phyloP scores from a whole-genome alignment of 2,329 filamentous ascomycete species.

The Allantophomopsis cytisporea region DNA sequence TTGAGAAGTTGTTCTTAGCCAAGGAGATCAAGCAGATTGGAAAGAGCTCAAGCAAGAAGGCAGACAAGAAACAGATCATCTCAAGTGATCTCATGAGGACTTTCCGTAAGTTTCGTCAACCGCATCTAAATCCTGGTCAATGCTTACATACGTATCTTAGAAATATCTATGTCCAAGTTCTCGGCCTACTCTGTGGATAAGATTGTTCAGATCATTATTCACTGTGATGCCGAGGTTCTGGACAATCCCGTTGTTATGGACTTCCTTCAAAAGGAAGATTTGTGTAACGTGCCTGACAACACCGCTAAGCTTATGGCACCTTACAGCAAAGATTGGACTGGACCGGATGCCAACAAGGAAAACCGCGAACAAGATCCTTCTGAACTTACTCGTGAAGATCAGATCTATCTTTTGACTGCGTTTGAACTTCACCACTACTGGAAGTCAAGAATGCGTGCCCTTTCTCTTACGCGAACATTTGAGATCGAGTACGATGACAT shows the following conservation, averaged over 20 bases:
- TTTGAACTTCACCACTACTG: constrained; percentile 96
- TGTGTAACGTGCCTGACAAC: constrained; percentile 88
- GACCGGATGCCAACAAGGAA: constrained; percentile 65
- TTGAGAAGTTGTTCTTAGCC: constrained; percentile 93
- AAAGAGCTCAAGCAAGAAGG: constrained; percentile 50
- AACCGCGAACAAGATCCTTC: constrained; percentile 72
- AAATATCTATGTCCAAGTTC: constrained; percentile 90
- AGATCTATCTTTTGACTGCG: constrained; percentile 85
- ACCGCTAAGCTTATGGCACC: constrained; percentile 83
- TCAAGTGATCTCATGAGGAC: constrained; percentile 79
- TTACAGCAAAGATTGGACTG: constrained; percentile 94
- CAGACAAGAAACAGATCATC: constrained; percentile 97
- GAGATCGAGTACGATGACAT: constrained; percentile 89
- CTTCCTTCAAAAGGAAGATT: constrained; percentile 82
- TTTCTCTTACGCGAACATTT: constrained; percentile 70
- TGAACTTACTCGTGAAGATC: constrained; percentile 88
- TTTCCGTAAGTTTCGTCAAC: constrained; percentile 44
- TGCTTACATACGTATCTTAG: constrained; percentile 12
- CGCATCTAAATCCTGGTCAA: neutral
- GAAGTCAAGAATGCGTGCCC: constrained; percentile 91
- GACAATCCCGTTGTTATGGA: constrained; percentile 93
- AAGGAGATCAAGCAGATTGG: constrained; percentile 91
- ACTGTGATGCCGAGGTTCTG: constrained; percentile 80
- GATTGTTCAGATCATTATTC: constrained; percentile 84
- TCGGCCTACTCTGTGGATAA: constrained; percentile 75